Evolutionary conservation across 495 filamentous ascomycete species (phyloP), one percentile per base, ranked within the genome.

Genomic region (Podospora australis): DNA sequence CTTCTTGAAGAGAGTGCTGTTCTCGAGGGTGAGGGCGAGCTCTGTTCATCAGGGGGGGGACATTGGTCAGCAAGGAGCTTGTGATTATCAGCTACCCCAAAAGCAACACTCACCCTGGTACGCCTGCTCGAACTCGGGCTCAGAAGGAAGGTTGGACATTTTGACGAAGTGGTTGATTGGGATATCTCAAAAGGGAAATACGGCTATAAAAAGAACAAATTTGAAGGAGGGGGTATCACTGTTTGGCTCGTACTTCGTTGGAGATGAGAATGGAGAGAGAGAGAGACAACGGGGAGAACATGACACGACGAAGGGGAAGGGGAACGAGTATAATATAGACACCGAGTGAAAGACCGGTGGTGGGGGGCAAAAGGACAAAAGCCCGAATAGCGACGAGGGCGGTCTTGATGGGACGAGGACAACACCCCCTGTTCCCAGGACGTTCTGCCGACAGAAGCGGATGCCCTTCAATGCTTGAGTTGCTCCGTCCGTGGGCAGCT

Each of bases 71-170:
- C 42, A 32, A 10, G n/a, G 22, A 24, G 17, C 40, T 4, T 16
- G 40, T 28, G 22, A 7, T n/a, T 22, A 42, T 11, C 14, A 23
- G 13, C 39, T 25, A 44, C 22, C 23, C 1, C 22, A 34, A 13
- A n/a, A 36, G 38, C n/a, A 14, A 14, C 9, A 36, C 52, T 52
- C 50, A 96, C 90, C 90, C 72, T 92, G 89, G 79, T 94, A 95
- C 55, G 92, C 92, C 78, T 98, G 92, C 81, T 96, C 83, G 75
- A 97, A 98, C 75, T 98, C 92, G 64, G 92, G 91, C 78, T 98
- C 92, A 48, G 71, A 69, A 43, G 88, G 79, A 60, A 90, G 74
- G 78, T 94, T 84, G 49, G 88, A 87, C 88, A 95, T 94, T 58
- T 26, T 75, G 60, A 45, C 49, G 22, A n/a, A 42, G 29, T 48